Conservation (phyloP, 2,329 filamentous ascomycete species). For the Ceratocystis diversiconidia region DNA sequence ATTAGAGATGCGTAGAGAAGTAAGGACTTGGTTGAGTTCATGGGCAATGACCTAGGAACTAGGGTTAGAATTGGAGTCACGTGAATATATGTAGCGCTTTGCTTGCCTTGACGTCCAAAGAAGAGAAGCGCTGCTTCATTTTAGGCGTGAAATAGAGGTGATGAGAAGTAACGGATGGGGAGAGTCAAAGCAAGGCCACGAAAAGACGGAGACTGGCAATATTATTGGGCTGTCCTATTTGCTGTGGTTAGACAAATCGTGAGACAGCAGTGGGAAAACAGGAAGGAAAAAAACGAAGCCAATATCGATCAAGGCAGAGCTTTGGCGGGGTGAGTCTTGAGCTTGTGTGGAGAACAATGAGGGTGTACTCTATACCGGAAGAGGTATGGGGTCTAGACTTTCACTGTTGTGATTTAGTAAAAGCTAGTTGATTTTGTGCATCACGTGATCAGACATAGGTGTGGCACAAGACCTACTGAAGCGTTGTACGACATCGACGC, state of each 20-base stretch:
- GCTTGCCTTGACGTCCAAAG: conserved; percentile 57
- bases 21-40: conserved; percentile 67
- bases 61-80: conserved; percentile 9
- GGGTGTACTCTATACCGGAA: neutral
- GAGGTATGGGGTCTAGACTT: too few species aligned
- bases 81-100: neutral
- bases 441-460: too few species aligned
- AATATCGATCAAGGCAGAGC: neutral
- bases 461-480: too few species aligned
- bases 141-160: conserved; percentile 20
- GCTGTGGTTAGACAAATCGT: neutral
- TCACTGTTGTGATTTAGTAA: neutral
- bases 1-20: conserved; percentile 72
- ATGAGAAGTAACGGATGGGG: neutral
- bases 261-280: neutral
- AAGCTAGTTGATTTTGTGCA: too few species aligned
- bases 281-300: neutral
- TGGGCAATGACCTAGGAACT: conserved; percentile 67
- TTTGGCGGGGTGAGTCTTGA: neutral
- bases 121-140: conserved; percentile 72
- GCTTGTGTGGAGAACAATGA: neutral
- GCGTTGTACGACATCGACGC: too few species aligned
- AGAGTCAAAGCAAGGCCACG: neutral
- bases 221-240: too few species aligned
- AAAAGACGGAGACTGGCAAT: neutral